Conservation (phyloP, 2,329 filamentous ascomycete genomes). For the Coleophoma eucalyptorum region DNA sequence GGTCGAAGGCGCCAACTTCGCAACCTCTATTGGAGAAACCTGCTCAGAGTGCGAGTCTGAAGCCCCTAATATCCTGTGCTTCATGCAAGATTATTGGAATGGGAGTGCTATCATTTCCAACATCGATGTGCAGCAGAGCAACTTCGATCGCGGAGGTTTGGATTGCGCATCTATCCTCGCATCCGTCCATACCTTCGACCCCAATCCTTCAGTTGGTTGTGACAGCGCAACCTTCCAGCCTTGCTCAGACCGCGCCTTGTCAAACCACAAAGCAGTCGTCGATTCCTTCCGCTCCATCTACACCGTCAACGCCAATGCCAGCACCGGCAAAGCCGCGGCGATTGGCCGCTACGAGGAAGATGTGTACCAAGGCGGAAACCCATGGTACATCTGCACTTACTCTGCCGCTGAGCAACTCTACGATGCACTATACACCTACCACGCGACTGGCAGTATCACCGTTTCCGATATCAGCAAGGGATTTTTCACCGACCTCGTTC, state of each 20-base stretch:
- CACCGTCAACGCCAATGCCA: constrained; percentile 60
- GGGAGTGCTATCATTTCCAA: constrained; percentile 63
- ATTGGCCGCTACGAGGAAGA: constrained; percentile 67
- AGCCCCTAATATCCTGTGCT: constrained; percentile 66
- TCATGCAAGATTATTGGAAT: constrained; percentile 66
- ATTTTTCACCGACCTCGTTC: constrained; percentile 65
- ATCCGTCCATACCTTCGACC: constrained; percentile 66
- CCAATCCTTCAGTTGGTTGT: constrained; percentile 48
- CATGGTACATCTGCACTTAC: constrained; percentile 72
- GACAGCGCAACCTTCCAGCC: constrained; percentile 71
- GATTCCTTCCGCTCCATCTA: constrained; percentile 71
- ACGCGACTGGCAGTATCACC: constrained; percentile 54
- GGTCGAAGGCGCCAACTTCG: constrained; percentile 60
- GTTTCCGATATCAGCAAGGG: constrained; percentile 58
- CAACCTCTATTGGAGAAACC: constrained; percentile 53
- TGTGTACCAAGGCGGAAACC: constrained; percentile 70
- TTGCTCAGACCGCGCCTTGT: constrained; percentile 42
- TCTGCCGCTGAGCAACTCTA: constrained; percentile 77
- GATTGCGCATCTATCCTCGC: constrained; percentile 66
- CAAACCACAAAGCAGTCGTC: constrained; percentile 69
- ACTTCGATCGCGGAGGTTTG: constrained; percentile 58
- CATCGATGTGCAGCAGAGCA: constrained; percentile 44
- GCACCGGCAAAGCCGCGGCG: constrained; percentile 52
- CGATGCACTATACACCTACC: constrained; percentile 67
- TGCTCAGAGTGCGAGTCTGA: constrained; percentile 55